Evolutionary conservation across 2,329 filamentous ascomycete genomes (phyloP).

Genomic region (Fusarium denticulatum): DNA sequence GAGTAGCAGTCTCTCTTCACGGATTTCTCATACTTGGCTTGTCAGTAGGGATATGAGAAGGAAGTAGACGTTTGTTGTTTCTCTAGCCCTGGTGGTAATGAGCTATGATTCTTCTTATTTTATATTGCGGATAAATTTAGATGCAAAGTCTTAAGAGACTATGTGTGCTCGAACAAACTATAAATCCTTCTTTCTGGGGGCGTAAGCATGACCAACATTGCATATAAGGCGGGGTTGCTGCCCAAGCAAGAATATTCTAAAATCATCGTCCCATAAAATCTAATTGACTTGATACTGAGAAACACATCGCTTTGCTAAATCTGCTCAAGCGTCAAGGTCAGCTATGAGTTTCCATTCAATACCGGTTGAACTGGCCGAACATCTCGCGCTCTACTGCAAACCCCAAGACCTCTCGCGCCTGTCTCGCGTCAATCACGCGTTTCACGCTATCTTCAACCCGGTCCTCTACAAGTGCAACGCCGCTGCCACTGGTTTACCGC

Average conservation of each 20-base stretch:
- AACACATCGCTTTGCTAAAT: fast-evolving
- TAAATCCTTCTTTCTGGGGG: too few relatives aligned
- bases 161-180: not conserved
- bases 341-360: not conserved
- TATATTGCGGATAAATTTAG: too few relatives aligned
- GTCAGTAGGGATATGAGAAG: too few relatives aligned
- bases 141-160: not conserved
- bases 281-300: not conserved
- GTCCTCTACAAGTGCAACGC: not conserved
- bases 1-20: not conserved
- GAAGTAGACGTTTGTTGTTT: not conserved
- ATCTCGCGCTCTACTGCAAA: not conserved
- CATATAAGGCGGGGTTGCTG: not conserved
- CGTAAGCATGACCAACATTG: not conserved
- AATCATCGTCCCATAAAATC: fast-evolving
- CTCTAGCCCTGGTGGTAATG: fast-evolving
- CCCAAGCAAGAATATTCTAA: not conserved
- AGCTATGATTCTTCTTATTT: too few relatives aligned
- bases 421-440: not conserved
- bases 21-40: too few relatives aligned
- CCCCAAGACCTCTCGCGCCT: not conserved
- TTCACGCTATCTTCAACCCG: not conserved
- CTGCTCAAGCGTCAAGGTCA: fast-evolving
- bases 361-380: not conserved
- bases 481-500: not conserved